phyloP scores from a whole-genome alignment of 108 stramenopile genomes.

The Seminavis robusta region DNA sequence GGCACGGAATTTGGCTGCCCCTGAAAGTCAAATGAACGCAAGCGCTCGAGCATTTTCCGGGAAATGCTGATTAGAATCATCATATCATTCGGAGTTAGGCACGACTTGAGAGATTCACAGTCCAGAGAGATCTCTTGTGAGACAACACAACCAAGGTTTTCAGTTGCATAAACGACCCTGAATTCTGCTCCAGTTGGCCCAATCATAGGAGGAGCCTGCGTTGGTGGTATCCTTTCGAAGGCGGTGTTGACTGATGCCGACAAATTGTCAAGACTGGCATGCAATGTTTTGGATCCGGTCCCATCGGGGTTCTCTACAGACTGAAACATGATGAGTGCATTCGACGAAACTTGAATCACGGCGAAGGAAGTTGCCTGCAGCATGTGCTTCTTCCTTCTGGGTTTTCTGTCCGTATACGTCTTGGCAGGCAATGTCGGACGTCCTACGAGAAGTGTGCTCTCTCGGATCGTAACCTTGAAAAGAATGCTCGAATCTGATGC shows the following conservation, averaged over 20 bases:
- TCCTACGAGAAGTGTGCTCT: constrained; percentile 61
- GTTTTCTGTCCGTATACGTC: constrained; percentile 4
- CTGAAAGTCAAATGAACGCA: constrained; percentile 21
- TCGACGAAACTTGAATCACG: constrained; percentile 61
- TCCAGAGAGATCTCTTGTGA: constrained; percentile 72
- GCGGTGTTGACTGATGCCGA: constrained; percentile 54
- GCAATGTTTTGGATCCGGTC: constrained; percentile 60
- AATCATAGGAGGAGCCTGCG: constrained; percentile 45
- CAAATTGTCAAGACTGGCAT: constrained; percentile 66
- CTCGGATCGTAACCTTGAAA: constrained; percentile 52
- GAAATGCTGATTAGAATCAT: constrained; percentile 47
- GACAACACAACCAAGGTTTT: constrained; percentile 52
- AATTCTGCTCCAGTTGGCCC: constrained; percentile 61
- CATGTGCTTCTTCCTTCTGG: background rate
- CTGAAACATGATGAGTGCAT: constrained; percentile 71
- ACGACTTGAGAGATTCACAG: constrained; percentile 50
- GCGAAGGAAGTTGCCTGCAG: constrained; percentile 26
- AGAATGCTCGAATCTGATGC: constrained; percentile 62
- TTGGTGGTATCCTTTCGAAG: constrained; percentile 35
- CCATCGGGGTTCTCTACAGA: constrained; percentile 71
- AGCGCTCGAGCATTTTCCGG: constrained; percentile 48
- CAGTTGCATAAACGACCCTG: constrained; percentile 57
- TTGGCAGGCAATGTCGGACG: no score
- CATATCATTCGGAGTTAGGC: constrained; percentile 62
- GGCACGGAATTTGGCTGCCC: background rate